Evolutionary conservation across 2,329 filamentous ascomycete genomes (phyloP).

Genomic region (Taxawa tesnikishii): DNA sequence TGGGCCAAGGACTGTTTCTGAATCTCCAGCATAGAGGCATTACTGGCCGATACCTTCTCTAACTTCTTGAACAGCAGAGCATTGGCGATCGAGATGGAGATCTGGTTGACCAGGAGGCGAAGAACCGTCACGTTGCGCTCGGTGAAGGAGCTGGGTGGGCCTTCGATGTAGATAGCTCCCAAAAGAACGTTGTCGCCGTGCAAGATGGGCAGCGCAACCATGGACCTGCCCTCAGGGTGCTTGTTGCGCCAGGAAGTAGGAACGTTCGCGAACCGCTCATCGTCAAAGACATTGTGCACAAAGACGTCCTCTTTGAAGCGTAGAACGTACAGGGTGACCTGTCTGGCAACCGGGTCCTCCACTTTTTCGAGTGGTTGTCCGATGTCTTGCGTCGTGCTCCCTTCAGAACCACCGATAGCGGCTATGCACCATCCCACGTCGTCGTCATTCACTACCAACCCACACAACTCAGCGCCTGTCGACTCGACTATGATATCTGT

Average conservation of each 20-base stretch:
- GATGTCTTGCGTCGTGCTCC: constrained; percentile 28
- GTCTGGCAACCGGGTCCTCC: constrained; percentile 59
- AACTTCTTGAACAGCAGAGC: constrained; percentile 54
- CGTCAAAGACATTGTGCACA: constrained; percentile 57
- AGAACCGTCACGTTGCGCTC: constrained; percentile 47
- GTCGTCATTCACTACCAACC: constrained; percentile 61
- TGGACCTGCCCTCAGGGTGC: constrained; percentile 58
- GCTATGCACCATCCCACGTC: constrained; percentile 57
- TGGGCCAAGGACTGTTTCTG: constrained; percentile 63
- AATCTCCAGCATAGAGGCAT: constrained; percentile 63
- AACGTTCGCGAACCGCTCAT: constrained; percentile 69
- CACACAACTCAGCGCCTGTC: constrained; percentile 60
- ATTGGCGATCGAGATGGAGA: constrained; percentile 53
- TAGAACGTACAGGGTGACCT: constrained; percentile 64
- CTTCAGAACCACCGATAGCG: constrained; percentile 61
- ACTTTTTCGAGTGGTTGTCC: constrained; percentile 50
- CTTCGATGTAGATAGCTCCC: constrained; percentile 65
- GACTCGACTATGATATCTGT: constrained; percentile 70
- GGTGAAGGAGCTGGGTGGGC: constrained; percentile 63
- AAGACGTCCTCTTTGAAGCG: constrained; percentile 67
- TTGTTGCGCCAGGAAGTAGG: constrained; percentile 54
- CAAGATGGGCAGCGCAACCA: constrained; percentile 69
- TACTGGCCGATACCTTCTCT: constrained; percentile 66
- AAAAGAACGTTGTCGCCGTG: constrained; percentile 60
- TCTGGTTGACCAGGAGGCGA: constrained; percentile 64